Evolutionary conservation across 176 grass and related monocot genomes (phyloP).

Genomic region (Cenchrus purpureus): DNA sequence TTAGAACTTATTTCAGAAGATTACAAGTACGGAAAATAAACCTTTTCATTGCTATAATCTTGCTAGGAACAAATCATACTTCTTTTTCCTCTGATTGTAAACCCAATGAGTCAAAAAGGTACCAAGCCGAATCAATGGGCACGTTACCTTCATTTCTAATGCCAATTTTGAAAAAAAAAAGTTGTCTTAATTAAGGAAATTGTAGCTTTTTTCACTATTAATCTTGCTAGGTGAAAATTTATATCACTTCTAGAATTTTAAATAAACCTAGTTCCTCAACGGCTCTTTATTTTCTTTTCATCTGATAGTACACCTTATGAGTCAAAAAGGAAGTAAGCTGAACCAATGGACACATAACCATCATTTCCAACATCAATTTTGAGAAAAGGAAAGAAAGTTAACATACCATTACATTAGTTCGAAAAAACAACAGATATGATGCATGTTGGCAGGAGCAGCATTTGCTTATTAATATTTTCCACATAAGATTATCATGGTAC

Average conservation of each 20-base stretch:
- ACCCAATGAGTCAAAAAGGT: too few relatives aligned
- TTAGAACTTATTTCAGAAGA: not conserved
- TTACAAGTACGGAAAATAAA: not conserved
- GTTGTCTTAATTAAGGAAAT: not conserved
- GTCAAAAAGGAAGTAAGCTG: not conserved
- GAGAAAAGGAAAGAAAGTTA: not conserved
- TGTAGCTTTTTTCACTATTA: not conserved
- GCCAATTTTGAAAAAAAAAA: too few relatives aligned
- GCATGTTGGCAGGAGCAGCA: not conserved
- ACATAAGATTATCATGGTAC: not conserved
- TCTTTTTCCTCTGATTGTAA: too few relatives aligned
- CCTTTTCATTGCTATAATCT: not conserved
- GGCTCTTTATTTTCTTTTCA: not conserved
- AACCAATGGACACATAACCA: not conserved
- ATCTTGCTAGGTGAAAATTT: not conserved
- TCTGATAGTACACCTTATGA: constrained; percentile 27
- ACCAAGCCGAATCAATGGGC: too few relatives aligned
- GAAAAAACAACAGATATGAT: constrained; percentile 1
- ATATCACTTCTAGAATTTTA: constrained; percentile 21
- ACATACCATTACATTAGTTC: not conserved
- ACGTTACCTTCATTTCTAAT: too few relatives aligned
- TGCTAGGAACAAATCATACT: not conserved
- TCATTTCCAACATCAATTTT: not conserved
- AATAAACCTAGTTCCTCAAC: constrained; percentile 22
- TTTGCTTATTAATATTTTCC: not conserved